Evolutionary conservation across 768 basidiomycete genomes (phyloP), one percentile per base, ranked within the genome.

Genomic region (Boletus pseudo-olivaceus): DNA sequence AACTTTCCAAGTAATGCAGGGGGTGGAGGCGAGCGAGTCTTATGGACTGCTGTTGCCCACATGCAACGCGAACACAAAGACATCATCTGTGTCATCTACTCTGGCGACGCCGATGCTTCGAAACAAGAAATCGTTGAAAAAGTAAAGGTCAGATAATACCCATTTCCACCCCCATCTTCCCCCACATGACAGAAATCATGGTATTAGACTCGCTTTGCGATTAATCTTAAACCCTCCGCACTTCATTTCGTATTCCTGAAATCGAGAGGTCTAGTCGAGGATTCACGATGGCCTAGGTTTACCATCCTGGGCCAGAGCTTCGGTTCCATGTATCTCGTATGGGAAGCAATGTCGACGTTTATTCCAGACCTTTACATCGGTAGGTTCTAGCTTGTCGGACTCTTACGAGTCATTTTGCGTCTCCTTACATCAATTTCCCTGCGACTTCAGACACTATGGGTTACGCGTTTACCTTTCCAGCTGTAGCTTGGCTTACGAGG

Each of bases 291-390:
- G 91, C 85, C 81, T 1, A 77, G 82, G n/a, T 94, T 99, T 66
- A 98, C 97, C 0, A 82, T 98, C 5, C 72, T 96, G 1, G 93
- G 93, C 0, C 97, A 98, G 72, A 93, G 91, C 55, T 37, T 95
- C 11, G 97, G 94, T 0, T 93, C 91, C 9, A 83, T 97, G 72
- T 77, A 80, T 49, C 79, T 98, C 3, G 92, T 80, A 23, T 87
- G 83, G 79, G 90, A 98, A 68, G 93, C 91, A 2, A 78, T 98
- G 74, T 70, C 80, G 0, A 78, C 75, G 48, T 73, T 98, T 23
- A 80, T 94, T 42, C 94, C 95, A 2, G 93, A 98, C 70, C 74
- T 96, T 1, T 99, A 85, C 72, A 88, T 99, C 35, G 94, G 94
- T 93, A 42, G 34, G 82, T 44, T 30, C 40, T 23, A 10, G 7